A percentile compares a stretch with the other conserved stretches of the same genome.
phyloP scores from a whole-genome alignment of 1,284 basidiomycete genomes.

The Ceratobasidium sp. region DNA sequence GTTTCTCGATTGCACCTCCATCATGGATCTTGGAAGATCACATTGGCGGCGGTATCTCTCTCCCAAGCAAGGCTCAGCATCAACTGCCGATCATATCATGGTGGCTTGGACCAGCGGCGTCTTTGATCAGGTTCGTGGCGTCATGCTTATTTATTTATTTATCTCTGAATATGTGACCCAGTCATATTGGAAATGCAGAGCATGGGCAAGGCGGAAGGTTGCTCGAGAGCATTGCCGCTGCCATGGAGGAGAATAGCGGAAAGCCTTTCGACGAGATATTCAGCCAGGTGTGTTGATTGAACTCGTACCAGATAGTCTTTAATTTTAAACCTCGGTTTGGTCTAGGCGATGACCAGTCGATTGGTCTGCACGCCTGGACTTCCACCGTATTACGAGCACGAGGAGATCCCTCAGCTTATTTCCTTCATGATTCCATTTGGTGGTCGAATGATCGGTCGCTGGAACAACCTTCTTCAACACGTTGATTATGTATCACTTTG shows the following conservation, averaged over 20 bases:
- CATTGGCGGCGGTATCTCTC: background rate
- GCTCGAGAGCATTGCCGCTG: background rate
- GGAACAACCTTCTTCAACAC: background rate
- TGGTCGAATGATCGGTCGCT: background rate
- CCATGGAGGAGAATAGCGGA: background rate
- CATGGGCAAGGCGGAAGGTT: conserved; percentile 10
- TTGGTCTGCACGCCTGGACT: conserved; percentile 13
- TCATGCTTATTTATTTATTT: background rate
- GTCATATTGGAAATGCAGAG: conserved; percentile 14
- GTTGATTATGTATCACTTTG: background rate
- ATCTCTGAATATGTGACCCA: background rate
- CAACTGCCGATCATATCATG: background rate
- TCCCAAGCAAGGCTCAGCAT: background rate
- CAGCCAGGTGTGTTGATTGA: background rate
- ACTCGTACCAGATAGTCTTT: background rate
- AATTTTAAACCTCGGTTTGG: background rate
- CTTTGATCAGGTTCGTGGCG: conserved; percentile 1
- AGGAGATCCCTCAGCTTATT: conserved; percentile 1
- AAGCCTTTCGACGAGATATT: conserved; percentile 9
- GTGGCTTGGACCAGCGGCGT: background rate
- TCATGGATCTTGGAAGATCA: conserved; percentile 15
- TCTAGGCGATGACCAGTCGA: conserved; percentile 2
- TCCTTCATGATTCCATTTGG: background rate
- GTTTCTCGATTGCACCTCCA: background rate
- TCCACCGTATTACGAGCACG: conserved; percentile 21